Evolutionary conservation across 306 rosid species (phyloP), one percentile per base, ranked within the genome.

Genomic region (Castanea crenata): DNA sequence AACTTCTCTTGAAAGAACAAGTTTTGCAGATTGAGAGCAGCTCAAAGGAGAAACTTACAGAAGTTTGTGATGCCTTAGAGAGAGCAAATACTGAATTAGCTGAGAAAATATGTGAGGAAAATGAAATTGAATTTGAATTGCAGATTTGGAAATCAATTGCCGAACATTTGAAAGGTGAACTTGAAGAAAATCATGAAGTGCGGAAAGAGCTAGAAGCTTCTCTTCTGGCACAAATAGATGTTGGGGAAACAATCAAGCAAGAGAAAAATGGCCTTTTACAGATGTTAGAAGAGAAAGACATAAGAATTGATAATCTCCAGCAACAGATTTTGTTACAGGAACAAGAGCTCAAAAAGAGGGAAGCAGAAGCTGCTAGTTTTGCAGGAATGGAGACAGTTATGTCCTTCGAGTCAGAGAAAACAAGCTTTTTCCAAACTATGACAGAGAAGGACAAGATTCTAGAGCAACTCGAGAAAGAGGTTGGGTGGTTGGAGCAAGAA

Each of bases 171-270:
- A 75, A 81, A 85, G 69, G 14, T 62, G 87, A 87, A 75, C 86
- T 90, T 12, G 92, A 93, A 82, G 88, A 78, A 83, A 87, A 76
- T 73, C 87, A 78, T 32, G 79, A 9, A 32, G 21, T 73, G 71
- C 89, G 92, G 54, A 91, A 78, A 77, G 91, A 89, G 79, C 79
- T 95, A 25, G 99, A 95, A 87, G 80, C 89, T 81, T 93, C 96
- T 49, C 94, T 93, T 80, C 88, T 93, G 63, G 86, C 85, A 68
- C 90, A 95, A 84, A 84, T 93, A 54, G 91, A 80, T 61, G 76
- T 77, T 69, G 91, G 86, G 34, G 98, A 90, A 83, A 80, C 83
- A 78, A 73, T 83, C 67, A 86, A 89, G 91, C 86, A 84, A 79
- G 92, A 89, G 81, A 91, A 83, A 70, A 78, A 77, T 21, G 73